These are phyloP conservation scores for Dryas drummondii DNA, from an alignment of 306 rosid genomes.

Conservation along the genomic window DNA sequence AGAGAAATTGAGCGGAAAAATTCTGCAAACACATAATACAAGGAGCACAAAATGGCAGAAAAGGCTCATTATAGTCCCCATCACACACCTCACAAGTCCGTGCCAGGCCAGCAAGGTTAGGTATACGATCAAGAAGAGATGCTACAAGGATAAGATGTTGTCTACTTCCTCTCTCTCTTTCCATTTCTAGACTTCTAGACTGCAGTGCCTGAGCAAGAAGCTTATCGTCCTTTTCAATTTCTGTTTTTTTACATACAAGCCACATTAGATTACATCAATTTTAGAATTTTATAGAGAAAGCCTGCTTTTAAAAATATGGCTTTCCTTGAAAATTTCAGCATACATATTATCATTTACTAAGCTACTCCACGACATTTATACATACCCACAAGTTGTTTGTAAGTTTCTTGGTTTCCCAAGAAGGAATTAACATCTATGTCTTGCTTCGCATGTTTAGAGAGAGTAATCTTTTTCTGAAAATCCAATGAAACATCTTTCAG, in stretches of 20 bases:
- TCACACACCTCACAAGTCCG: slow-evolving; percentile 86
- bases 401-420: slow-evolving; percentile 54
- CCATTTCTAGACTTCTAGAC: slow-evolving; percentile 63
- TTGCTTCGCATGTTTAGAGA: slow-evolving; percentile 59
- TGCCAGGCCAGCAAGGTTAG: slow-evolving; percentile 94
- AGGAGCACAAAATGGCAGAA: slow-evolving; percentile 1
- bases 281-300: background rate
- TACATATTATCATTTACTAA: too few relatives aligned
- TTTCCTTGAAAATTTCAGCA: too few relatives aligned
- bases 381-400: slow-evolving; percentile 62
- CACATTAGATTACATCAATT: slow-evolving; percentile 12
- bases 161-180: slow-evolving; percentile 54
- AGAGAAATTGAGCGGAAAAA: background rate
- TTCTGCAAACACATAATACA: background rate
- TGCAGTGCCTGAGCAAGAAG: slow-evolving; percentile 71
- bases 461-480: slow-evolving; percentile 91
- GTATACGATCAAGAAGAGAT: slow-evolving; percentile 92
- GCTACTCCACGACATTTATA: slow-evolving; percentile 15
- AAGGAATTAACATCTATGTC: slow-evolving; percentile 33
- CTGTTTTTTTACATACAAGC: slow-evolving; percentile 41
- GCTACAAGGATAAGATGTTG: slow-evolving; percentile 75
- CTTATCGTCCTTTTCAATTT: slow-evolving; percentile 78
- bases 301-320: background rate
- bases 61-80: background rate
- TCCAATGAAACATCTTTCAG: slow-evolving; percentile 56